A percentile compares a stretch with the other conserved stretches of the same genome.
phyloP scores from a whole-genome alignment of 2,329 filamentous ascomycete genomes.

The Alternaria conjuncta region DNA sequence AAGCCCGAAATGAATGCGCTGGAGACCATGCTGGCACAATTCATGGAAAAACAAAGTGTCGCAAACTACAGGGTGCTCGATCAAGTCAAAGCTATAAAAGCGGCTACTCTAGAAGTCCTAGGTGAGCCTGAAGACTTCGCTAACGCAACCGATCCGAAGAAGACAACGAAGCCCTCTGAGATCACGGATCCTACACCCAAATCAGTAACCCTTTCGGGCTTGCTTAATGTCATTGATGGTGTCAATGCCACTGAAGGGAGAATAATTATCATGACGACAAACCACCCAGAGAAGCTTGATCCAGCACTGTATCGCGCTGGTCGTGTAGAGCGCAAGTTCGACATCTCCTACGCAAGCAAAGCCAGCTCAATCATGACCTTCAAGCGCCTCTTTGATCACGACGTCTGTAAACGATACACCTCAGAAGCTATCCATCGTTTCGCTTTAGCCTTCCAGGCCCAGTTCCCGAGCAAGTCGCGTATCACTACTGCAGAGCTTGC shows the following conservation, averaged over 20 bases:
- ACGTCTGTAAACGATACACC: not conserved
- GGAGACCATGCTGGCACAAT: not conserved
- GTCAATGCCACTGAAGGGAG: slow-evolving; percentile 78
- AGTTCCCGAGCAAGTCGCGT: slow-evolving; percentile 9
- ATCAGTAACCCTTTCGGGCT: slow-evolving; percentile 65
- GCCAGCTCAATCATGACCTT: slow-evolving; percentile 4
- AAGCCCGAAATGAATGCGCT: not conserved
- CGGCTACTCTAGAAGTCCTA: not conserved
- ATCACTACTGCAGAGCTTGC: slow-evolving; percentile 18
- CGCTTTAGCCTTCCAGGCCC: slow-evolving; percentile 13
- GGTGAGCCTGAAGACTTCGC: slow-evolving; percentile 11
- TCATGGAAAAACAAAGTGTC: not conserved
- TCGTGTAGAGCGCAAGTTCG: slow-evolving; percentile 80
- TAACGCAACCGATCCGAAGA: not conserved
- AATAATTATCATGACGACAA: slow-evolving; percentile 80
- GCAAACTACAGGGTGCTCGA: not conserved
- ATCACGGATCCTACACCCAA: not conserved
- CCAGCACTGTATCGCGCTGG: slow-evolving; percentile 74
- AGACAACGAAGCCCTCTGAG: not conserved
- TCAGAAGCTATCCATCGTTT: slow-evolving; percentile 10
- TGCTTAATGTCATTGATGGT: slow-evolving; percentile 82
- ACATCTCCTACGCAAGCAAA: slow-evolving; percentile 49
- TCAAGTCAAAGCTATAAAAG: not conserved
- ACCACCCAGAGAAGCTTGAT: slow-evolving; percentile 74
- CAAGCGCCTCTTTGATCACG: slow-evolving; percentile 13